Evolutionary conservation across 495 filamentous ascomycete species (phyloP).

Genomic region (Cladorrhinum samala): DNA sequence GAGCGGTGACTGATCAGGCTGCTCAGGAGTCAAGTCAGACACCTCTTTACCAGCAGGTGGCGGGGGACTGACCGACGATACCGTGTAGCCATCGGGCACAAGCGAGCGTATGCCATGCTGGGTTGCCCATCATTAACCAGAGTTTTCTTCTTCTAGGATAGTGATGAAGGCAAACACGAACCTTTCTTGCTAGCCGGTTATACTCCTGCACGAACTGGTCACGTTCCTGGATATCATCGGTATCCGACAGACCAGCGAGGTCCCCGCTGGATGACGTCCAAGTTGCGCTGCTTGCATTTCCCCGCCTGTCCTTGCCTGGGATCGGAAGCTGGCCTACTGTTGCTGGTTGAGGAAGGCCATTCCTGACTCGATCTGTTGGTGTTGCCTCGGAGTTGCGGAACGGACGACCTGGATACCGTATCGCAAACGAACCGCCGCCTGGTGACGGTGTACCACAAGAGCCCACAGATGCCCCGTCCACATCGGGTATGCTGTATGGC

Average conservation of each 20-base stretch:
- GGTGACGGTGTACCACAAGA: constrained; percentile 13
- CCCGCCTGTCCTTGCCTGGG: constrained; percentile 9
- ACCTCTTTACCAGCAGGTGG: not conserved
- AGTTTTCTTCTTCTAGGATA: not conserved
- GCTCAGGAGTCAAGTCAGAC: constrained; percentile 1
- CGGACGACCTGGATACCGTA: not conserved
- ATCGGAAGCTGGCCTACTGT: constrained; percentile 20
- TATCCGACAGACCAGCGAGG: constrained; percentile 25
- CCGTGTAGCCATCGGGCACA: constrained; percentile 20
- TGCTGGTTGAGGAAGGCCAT: constrained; percentile 10
- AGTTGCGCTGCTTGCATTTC: constrained; percentile 32
- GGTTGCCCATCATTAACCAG: no score
- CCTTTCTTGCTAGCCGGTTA: constrained; percentile 49
- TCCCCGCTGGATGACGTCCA: constrained; percentile 42
- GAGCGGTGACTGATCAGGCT: constrained; percentile 12
- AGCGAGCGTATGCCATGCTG: constrained; percentile 39
- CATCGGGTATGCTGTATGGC: constrained; percentile 4
- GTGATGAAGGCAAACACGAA: constrained; percentile 10
- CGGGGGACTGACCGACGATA: constrained; percentile 11
- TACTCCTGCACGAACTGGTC: constrained; percentile 44
- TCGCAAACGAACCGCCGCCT: constrained; percentile 6
- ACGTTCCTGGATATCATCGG: constrained; percentile 38
- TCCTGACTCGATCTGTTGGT: not conserved
- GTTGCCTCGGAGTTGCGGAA: constrained; percentile 4
- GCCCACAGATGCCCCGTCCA: constrained; percentile 11